Percentiles rank a stretch among this genome's conserved stretches.
Evolutionary conservation across 441 rosid genomes (phyloP).

Genomic region (Raphanus hybrid): DNA sequence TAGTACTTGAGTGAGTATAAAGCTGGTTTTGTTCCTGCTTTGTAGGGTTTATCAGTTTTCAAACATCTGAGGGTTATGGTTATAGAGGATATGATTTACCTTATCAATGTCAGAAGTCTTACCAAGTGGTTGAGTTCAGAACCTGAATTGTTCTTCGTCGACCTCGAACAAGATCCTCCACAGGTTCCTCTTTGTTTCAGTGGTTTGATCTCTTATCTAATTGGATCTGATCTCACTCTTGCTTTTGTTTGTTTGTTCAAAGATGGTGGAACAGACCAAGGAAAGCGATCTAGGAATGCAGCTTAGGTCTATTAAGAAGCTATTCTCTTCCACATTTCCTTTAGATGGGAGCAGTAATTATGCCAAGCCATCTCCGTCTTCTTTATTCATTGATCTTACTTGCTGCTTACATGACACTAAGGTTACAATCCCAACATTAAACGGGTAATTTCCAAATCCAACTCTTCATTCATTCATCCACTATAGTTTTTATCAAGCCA

Average conservation of each 20-base stretch:
- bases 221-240: neutral
- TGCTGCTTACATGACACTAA: slow-evolving; percentile 71
- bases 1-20: too few relatives aligned
- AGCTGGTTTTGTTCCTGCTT: too few relatives aligned
- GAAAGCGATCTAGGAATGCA: slow-evolving; percentile 53
- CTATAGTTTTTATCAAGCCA: neutral
- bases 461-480: neutral
- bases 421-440: slow-evolving; percentile 86
- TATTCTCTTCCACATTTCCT: slow-evolving; percentile 64
- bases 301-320: slow-evolving; percentile 61
- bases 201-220: slow-evolving; percentile 16
- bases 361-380: slow-evolving; percentile 44
- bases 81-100: slow-evolving; percentile 89
- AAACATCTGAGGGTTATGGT: slow-evolving; percentile 74
- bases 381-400: slow-evolving; percentile 71
- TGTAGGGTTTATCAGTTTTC: slow-evolving; percentile 24
- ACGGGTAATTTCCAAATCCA: slow-evolving; percentile 59
- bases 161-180: slow-evolving; percentile 89
- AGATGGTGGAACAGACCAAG: slow-evolving; percentile 68
- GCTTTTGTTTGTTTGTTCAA: slow-evolving; percentile 33
- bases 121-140: slow-evolving; percentile 56
- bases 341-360: slow-evolving; percentile 40
- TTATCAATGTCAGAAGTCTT: slow-evolving; percentile 64
- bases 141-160: slow-evolving; percentile 58
- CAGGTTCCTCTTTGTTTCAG: slow-evolving; percentile 49